phyloP scores from a whole-genome alignment of 345 rosid genomes.

The Adansonia digitata region DNA sequence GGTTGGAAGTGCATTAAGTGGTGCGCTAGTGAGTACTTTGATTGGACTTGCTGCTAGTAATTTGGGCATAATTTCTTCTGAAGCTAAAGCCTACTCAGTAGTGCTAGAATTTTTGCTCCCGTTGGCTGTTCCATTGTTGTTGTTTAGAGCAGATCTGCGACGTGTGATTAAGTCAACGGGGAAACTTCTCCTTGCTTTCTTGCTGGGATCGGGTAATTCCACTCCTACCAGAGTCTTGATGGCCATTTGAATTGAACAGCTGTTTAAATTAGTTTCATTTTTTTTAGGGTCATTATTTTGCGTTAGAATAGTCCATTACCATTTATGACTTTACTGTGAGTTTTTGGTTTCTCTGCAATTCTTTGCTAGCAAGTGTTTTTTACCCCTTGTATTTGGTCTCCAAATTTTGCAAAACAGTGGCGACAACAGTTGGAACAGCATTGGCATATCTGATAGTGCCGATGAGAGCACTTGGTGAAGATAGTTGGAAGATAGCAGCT shows the following conservation, averaged over 20 bases:
- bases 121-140: slow-evolving; percentile 66
- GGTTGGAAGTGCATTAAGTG: slow-evolving; percentile 74
- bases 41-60: slow-evolving; percentile 81
- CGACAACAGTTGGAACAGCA: slow-evolving; percentile 68
- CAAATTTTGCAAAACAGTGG: slow-evolving; percentile 39
- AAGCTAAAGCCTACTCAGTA: slow-evolving; percentile 54
- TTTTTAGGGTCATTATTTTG: not conserved
- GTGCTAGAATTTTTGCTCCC: slow-evolving; percentile 77
- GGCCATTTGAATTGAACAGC: not conserved
- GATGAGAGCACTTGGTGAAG: slow-evolving; percentile 77
- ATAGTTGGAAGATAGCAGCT: slow-evolving; percentile 91
- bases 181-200: slow-evolving; percentile 62
- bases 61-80: slow-evolving; percentile 63
- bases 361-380: not conserved
- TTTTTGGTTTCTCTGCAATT: not conserved
- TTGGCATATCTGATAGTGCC: slow-evolving; percentile 76
- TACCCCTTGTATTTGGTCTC: not conserved
- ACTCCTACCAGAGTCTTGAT: not conserved
- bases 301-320: not conserved
- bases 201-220: slow-evolving; percentile 68
- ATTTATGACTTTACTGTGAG: not conserved
- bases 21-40: slow-evolving; percentile 80
- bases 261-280: not conserved
- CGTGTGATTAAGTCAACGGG: slow-evolving; percentile 73
- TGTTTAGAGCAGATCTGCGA: slow-evolving; percentile 76